Conservation (phyloP, 2,329 filamentous ascomycete species). For the Aureobasidium sp. region DNA sequence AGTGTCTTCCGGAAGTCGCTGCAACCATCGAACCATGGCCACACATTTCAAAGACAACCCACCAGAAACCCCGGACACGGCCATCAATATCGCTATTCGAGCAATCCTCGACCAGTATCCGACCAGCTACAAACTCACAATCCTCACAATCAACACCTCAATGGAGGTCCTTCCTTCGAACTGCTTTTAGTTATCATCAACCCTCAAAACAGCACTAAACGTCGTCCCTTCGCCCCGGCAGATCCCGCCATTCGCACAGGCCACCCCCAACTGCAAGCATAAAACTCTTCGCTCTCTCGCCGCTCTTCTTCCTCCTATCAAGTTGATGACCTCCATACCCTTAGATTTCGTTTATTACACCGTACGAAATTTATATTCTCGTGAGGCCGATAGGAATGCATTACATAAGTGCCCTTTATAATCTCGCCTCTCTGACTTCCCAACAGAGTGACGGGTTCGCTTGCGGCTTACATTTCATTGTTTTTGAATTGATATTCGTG, state of each 20-base stretch:
- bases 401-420: constrained; percentile 10
- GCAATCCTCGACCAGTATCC: neutral
- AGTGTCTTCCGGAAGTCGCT: neutral
- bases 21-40: too few species aligned
- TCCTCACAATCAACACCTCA: neutral
- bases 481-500: neutral
- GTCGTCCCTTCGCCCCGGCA: neutral
- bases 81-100: neutral
- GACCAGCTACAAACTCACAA: neutral
- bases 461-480: constrained; percentile 12
- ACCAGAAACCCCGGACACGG: neutral
- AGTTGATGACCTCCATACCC: constrained; percentile 8
- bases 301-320: neutral
- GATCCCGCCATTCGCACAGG: neutral
- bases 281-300: neutral
- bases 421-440: neutral
- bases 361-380: constrained; percentile 2
- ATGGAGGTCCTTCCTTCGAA: neutral
- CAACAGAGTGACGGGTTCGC: constrained; percentile 9
- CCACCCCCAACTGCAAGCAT: neutral
- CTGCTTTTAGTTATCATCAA: neutral
- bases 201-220: neutral
- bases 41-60: too few species aligned
- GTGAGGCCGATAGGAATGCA: constrained; percentile 6
- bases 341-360: neutral